Base-by-base conservation (phyloP, 2,329 filamentous ascomycete species). In the Claviceps quebecensis region DNA sequence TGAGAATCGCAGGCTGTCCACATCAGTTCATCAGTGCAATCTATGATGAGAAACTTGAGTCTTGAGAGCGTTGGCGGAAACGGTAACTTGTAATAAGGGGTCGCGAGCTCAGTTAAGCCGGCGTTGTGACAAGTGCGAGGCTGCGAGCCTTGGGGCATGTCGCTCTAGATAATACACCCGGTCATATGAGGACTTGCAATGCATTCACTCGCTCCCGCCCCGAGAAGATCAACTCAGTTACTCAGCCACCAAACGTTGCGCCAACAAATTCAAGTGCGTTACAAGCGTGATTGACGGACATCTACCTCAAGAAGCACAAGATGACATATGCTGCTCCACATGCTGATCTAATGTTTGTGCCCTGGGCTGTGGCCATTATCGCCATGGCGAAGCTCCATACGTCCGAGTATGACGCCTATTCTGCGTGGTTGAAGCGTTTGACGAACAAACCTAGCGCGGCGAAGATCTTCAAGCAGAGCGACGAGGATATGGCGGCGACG, bases 211-310 rank as follows among this genome's bases (percentile, higher is more conserved):
- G 11, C 4, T 53, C 49, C 19, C 55, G 63, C 29, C 57, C 54
- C 7, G 58, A 59, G 19, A 53, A 57, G 54, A 16, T 65, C 14
- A 59, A 55, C 0, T 59, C 58, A 0, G 61, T 63, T 2, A 55
- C 0, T 59, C 58, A 0, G 61, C 64, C 3, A 56, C 60, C 14
- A 58, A 61, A 40, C 58, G 63, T 8, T 66, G 64, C 51, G 22
- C 26, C n/a, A 60, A 59, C 13, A 60, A 66, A 53, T 56, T 60
- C 2, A 54, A 54, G 40, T 59, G 63, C 17, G 54, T 65, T 4
- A 56, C 60, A 7, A 56, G 59, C 8, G 64, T 67, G 0, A 55
- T 62, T 8, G 57, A 62, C 34, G 40, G 44, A 1, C n/a, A n/a
- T n/a, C n/a, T 55, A 59, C 22, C 49, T 59, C 3, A 52, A 51